Evolutionary conservation across 2,329 filamentous ascomycete species (phyloP), one percentile per base, ranked within the genome.

Genomic region (Colletotrichum theobromicola): DNA sequence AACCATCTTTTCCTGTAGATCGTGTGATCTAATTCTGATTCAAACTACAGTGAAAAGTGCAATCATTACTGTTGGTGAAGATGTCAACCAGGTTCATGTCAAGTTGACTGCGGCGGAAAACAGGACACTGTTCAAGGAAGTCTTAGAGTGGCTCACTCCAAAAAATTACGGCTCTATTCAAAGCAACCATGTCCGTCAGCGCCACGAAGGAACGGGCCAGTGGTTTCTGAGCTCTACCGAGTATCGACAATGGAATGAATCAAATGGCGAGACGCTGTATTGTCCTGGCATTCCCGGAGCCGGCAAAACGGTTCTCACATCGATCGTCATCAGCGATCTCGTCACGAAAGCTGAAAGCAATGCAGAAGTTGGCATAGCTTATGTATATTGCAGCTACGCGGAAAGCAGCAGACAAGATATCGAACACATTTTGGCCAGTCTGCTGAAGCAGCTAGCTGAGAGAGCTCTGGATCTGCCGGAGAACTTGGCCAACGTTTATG

Each of bases 211-310:
- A 7, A 46, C 37, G 3, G 37, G 15, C 5, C 15, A 46, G 16
- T 46, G 16, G 16, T 46, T 46, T n/a, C 13, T 46, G 15, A n/a
- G 8, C 37, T 46, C 37, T n/a, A 2, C 15, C 7, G 10, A n/a
- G 13, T 46, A 46, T 16, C 77, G 83, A 6, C 68, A 84, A 16
- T 88, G 86, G 87, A 77, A 88, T 21, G 82, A 83, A 0, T 76
- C 79, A 5, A 68, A 1, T 76, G 76, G 2, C 74, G 80, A 34
- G 32, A 34, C 32, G 0, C 74, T 89, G 0, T 88, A 87, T 75
- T 89, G 85, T 76, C 82, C 81, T 9, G 86, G 87, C 2, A 86
- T 87, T 26, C 85, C 86, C 0, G 86, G 87, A 5, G 83, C 86
- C 0, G 87, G 87, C 8, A 90, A 89, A 65, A 79, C 78, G 4